Evolutionary conservation across 345 rosid species (phyloP).

Genomic region (Eucalyptus pumila): DNA sequence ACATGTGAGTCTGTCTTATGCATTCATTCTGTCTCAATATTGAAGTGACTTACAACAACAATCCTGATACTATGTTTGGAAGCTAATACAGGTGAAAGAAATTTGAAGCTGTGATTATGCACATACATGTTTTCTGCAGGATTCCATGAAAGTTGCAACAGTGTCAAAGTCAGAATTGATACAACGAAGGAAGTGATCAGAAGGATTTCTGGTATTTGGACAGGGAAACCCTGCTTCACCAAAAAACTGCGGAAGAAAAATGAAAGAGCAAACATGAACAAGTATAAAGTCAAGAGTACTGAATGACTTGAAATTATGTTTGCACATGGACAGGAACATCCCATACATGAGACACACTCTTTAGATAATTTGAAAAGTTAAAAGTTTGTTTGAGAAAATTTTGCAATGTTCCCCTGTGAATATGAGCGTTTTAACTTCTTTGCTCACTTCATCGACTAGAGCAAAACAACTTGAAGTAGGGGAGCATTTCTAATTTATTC

Average conservation of each 20-base stretch:
- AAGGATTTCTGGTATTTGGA: constrained; percentile 54
- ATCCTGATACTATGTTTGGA: background rate
- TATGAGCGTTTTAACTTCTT: background rate
- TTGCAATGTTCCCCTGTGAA: background rate
- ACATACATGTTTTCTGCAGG: constrained; percentile 33
- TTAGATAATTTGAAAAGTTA: background rate
- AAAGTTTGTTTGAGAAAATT: background rate
- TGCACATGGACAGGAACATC: background rate
- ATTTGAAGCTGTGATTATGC: background rate
- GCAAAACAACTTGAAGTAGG: background rate
- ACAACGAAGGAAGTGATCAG: constrained; percentile 73
- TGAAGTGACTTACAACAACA: background rate
- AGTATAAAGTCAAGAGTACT: background rate
- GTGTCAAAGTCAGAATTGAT: constrained; percentile 57
- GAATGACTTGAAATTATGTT: background rate
- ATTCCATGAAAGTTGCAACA: constrained; percentile 39
- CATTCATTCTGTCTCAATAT: background rate
- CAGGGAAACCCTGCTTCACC: constrained; percentile 70
- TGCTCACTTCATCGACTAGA: background rate
- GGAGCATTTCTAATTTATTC: background rate
- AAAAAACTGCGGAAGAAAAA: constrained; percentile 30
- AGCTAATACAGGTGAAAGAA: background rate
- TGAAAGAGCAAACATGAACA: background rate
- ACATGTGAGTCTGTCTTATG: background rate
- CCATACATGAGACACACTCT: background rate